These are phyloP conservation scores for Peribolospora kevripleyi DNA, from an alignment of 768 basidiomycete species.

Conservation along the genomic window DNA sequence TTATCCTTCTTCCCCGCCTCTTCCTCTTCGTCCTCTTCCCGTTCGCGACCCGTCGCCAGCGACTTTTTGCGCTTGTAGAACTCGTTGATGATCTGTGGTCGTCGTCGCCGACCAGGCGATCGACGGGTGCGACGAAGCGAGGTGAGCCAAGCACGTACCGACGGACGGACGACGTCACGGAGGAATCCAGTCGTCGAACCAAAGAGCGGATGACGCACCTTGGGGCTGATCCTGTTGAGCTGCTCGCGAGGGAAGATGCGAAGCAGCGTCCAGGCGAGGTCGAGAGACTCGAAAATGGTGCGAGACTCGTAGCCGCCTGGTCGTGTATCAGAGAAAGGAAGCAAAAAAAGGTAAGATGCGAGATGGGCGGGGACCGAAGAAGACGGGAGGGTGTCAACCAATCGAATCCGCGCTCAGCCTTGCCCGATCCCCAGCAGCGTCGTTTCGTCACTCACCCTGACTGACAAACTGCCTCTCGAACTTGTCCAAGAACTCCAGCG, in stretches of 20 bases:
- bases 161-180: background rate
- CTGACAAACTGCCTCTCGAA: slow-evolving; percentile 95
- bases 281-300: slow-evolving; percentile 87
- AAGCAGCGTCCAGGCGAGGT: slow-evolving; percentile 85
- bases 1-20: background rate
- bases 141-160: background rate
- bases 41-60: no score
- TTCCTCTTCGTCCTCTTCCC: no score
- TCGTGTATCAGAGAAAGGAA: background rate
- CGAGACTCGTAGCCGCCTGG: slow-evolving; percentile 79
- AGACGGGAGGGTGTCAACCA: background rate
- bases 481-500: slow-evolving; percentile 81
- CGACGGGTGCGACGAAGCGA: background rate
- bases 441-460: slow-evolving; percentile 37
- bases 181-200: background rate
- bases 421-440: background rate
- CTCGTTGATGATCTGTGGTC: slow-evolving; percentile 46
- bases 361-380: background rate
- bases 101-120: background rate
- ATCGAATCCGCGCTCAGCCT: background rate
- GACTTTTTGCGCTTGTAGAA: slow-evolving; percentile 55
- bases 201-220: slow-evolving; percentile 21
- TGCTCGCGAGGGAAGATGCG: slow-evolving; percentile 98
- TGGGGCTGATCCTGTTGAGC: slow-evolving; percentile 89
- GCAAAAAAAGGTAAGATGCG: slow-evolving; percentile 3